Evolutionary conservation across 2,329 filamentous ascomycete genomes (phyloP), one percentile per base, ranked within the genome.

Genomic region (Whalleya microplaca): DNA sequence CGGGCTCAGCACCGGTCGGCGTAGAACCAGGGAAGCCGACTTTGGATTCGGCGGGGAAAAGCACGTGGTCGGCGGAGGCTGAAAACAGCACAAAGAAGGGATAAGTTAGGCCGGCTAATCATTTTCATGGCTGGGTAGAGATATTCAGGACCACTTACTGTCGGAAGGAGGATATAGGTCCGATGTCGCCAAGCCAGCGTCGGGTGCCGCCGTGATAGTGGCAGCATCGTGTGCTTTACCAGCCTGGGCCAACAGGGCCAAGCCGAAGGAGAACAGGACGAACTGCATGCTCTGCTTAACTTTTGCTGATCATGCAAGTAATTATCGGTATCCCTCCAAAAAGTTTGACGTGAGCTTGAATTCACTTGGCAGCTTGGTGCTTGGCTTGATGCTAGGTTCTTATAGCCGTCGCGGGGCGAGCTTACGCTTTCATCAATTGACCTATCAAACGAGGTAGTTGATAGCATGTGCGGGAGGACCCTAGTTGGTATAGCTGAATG

Each of bases 11-110:
- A 1, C 70, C 70, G 3, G 70, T 72, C 8, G 59, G 55, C 0
- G 67, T 72, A 9, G 66, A 59, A 5, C 66, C 66, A 12, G 62
- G 58, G 42, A 66, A 72, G 10, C 70, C 69, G 8, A 72, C 65
- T 19, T 65, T 53, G 3, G 61, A 54, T 62, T 72, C 70, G 21
- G 64, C 64, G 4, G 70, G 70, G 56, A 72, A 72, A 20, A 68
- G 66, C 10, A 46, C 45, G 9, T 65, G 47, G 57, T 72, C 59
- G 10, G 66, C 70, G 8, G 68, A 61, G 20, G 69, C 70, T 72
- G 49, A 60, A 57, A 14, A 37, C 14, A 5, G 32, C 8, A 37
- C 32, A 6, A 14, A 37, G 32, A 16, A 16, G 14, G 8, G 32
- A 37, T 8, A 16, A 37, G 32, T 37, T 37, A 37, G 32, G 14